Conservation (phyloP, 768 basidiomycete genomes). For the Psilocybe cyanescens region DNA sequence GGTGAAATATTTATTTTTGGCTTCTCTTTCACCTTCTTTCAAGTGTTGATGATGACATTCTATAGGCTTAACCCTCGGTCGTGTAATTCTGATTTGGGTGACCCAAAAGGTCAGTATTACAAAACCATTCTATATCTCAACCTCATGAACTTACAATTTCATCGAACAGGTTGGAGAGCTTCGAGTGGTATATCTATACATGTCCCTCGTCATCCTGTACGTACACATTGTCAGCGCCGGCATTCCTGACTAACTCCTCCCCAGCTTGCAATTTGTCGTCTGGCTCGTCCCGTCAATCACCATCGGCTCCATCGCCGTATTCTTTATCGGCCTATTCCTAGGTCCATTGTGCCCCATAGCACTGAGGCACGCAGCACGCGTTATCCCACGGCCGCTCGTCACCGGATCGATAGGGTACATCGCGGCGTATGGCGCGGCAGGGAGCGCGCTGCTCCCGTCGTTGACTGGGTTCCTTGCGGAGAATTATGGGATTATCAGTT, state of each 20-base stretch:
- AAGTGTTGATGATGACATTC: too few relatives aligned
- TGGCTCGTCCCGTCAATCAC: conserved; percentile 44
- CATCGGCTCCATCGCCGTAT: conserved; percentile 61
- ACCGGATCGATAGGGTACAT: conserved; percentile 67
- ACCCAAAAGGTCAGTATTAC: conserved; percentile 32
- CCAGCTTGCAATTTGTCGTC: neutral
- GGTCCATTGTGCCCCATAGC: conserved; percentile 75
- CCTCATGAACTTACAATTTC: neutral
- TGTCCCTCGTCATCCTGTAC: conserved; percentile 50
- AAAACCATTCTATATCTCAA: too few relatives aligned
- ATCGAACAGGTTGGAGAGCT: conserved; percentile 52
- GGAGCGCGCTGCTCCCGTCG: conserved; percentile 71
- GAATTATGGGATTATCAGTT: conserved; percentile 56
- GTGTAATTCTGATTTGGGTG: conserved; percentile 55
- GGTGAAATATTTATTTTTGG: conserved; percentile 31
- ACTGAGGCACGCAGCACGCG: conserved; percentile 66
- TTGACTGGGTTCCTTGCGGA: conserved; percentile 67
- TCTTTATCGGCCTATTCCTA: conserved; percentile 63
- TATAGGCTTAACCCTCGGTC: conserved; percentile 57
- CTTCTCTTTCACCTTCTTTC: too few relatives aligned
- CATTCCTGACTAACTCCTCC: neutral
- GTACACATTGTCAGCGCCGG: conserved; percentile 4
- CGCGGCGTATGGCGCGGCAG: conserved; percentile 65
- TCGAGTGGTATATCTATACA: conserved; percentile 52
- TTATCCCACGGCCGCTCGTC: conserved; percentile 72